Conservation (phyloP, 192 early-diverging fungal species). For the Gorgonomyces haynaldii region DNA sequence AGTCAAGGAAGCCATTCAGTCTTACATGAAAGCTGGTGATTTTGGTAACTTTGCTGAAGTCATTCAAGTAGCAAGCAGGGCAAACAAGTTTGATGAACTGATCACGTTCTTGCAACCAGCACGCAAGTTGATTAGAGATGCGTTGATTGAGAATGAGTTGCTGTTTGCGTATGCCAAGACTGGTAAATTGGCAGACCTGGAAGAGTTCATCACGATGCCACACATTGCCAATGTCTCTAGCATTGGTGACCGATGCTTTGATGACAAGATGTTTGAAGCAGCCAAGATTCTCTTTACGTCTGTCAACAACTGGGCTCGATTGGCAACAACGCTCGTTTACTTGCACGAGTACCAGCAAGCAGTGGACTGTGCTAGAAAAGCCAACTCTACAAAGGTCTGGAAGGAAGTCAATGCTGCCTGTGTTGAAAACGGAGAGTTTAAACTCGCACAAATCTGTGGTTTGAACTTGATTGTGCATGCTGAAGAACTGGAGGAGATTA, state of each 20-base stretch:
- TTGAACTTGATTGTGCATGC: slow-evolving; percentile 93
- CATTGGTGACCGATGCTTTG: slow-evolving; percentile 94
- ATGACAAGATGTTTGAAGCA: slow-evolving; percentile 80
- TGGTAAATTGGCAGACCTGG: slow-evolving; percentile 75
- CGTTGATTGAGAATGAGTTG: slow-evolving; percentile 90
- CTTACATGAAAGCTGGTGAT: slow-evolving; percentile 94
- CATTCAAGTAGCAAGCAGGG: slow-evolving; percentile 61
- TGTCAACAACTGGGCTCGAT: slow-evolving; percentile 94
- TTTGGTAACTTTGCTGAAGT: slow-evolving; percentile 81
- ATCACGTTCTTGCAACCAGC: slow-evolving; percentile 92
- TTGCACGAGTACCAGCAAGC: slow-evolving; percentile 91
- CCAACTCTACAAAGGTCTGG: slow-evolving; percentile 97
- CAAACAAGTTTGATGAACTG: slow-evolving; percentile 88
- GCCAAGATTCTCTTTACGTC: slow-evolving; percentile 90
- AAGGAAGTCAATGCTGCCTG: slow-evolving; percentile 97
- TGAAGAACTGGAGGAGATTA: slow-evolving; percentile 78
- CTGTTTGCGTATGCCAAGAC: slow-evolving; percentile 95
- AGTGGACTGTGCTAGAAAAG: slow-evolving; percentile 97
- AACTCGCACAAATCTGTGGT: slow-evolving; percentile 96
- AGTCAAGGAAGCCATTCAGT: slow-evolving; percentile 91
- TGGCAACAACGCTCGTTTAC: slow-evolving; percentile 92
- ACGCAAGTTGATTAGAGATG: slow-evolving; percentile 89
- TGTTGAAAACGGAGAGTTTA: slow-evolving; percentile 89
- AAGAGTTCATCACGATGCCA: slow-evolving; percentile 84
- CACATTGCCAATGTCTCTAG: slow-evolving; percentile 89